Conservation (phyloP, 31 red algal species). For the Endocladia muricata region DNA sequence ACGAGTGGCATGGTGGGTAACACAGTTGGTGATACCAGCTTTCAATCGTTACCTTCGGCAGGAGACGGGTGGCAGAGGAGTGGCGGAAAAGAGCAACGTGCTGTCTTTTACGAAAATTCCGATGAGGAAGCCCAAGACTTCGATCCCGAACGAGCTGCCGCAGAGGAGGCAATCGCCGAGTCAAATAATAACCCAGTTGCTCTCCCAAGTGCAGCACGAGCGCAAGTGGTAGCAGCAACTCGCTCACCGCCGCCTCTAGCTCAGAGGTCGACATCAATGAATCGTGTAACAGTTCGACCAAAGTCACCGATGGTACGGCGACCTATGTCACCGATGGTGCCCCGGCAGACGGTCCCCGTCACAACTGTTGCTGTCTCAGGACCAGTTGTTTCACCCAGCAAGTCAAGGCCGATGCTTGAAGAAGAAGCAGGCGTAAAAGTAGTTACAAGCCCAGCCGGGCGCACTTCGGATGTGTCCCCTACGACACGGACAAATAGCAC, state of each 20-base stretch:
- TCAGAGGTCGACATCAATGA: conserved; percentile 29
- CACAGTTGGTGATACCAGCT: conserved; percentile 44
- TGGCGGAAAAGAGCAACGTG: conserved; percentile 37
- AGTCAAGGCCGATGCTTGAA: background rate
- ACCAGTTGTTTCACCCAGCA: conserved; percentile 1
- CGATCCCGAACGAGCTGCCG: conserved; percentile 63
- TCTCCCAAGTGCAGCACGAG: background rate
- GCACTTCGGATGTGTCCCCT: conserved; percentile 6
- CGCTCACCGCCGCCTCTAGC: conserved; percentile 4
- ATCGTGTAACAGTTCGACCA: conserved; percentile 14
- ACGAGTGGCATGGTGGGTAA: background rate
- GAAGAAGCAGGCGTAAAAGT: conserved; percentile 32
- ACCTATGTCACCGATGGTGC: conserved; percentile 68
- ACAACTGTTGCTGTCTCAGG: conserved; percentile 24
- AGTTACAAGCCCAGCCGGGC: background rate
- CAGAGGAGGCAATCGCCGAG: conserved; percentile 59
- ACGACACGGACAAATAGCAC: background rate
- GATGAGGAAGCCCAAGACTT: conserved; percentile 71
- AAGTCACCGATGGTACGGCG: conserved; percentile 56
- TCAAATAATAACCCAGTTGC: conserved; percentile 14
- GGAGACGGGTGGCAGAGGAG: conserved; percentile 32
- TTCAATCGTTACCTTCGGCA: conserved; percentile 40
- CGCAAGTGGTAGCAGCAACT: background rate
- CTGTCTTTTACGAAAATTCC: conserved; percentile 65
- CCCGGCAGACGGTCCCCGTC: no score